Conservation (phyloP, 2,329 filamentous ascomycete genomes). For the Rutstroemia sp. region DNA sequence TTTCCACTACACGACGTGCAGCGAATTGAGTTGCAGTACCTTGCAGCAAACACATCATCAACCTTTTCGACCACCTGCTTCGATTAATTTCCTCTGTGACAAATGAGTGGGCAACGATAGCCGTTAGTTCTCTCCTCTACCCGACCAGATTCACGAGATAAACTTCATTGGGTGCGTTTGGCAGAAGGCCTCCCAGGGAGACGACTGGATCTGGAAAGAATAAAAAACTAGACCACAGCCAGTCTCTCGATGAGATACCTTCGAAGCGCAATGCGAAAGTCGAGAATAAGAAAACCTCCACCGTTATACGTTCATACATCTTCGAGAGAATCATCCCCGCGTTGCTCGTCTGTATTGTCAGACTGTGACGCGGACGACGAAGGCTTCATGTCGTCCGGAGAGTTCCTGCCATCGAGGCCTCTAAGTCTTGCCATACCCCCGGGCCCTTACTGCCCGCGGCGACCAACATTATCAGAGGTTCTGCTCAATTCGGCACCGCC, state of each 20-base stretch:
- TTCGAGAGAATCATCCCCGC: slow-evolving; percentile 25
- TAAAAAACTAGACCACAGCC: slow-evolving; percentile 27
- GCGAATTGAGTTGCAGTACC: slow-evolving; percentile 10
- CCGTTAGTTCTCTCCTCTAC: slow-evolving; percentile 12
- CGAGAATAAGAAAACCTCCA: slow-evolving; percentile 28
- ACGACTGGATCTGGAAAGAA: slow-evolving; percentile 7
- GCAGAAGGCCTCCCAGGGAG: not conserved
- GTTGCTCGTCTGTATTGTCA: slow-evolving; percentile 28
- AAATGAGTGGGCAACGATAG: slow-evolving; percentile 23
- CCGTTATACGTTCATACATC: slow-evolving; percentile 23
- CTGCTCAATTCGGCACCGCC: slow-evolving; percentile 77
- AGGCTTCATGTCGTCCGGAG: slow-evolving; percentile 40
- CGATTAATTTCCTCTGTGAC: slow-evolving; percentile 14
- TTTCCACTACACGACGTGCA: slow-evolving; percentile 14
- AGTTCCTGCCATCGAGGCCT: slow-evolving; percentile 34
- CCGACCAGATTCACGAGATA: slow-evolving; percentile 7
- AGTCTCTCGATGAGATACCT: slow-evolving; percentile 49
- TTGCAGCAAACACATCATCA: slow-evolving; percentile 16
- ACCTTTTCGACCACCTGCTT: slow-evolving; percentile 13
- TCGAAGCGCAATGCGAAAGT: slow-evolving; percentile 30
- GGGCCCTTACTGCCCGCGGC: slow-evolving; percentile 46
- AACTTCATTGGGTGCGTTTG: not conserved
- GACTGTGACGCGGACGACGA: slow-evolving; percentile 41
- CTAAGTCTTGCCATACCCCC: slow-evolving; percentile 37
- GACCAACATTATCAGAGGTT: slow-evolving; percentile 79